Conservation (phyloP, 2,329 filamentous ascomycete species). For the Knufia petricola region DNA sequence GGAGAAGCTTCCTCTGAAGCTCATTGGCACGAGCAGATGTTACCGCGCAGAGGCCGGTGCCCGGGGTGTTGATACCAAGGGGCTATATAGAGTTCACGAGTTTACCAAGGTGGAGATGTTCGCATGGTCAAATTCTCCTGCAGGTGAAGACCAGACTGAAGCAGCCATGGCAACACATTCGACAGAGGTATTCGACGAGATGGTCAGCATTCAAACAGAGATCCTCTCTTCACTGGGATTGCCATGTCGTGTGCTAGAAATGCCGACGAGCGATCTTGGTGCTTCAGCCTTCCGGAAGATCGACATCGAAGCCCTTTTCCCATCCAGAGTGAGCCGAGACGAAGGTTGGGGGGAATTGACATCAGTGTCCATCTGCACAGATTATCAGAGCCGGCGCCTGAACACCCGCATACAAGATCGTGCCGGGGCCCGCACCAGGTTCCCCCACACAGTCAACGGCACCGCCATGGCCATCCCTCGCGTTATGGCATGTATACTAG, state of each 20-base stretch:
- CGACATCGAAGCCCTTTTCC: slow-evolving; percentile 93
- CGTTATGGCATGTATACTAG: slow-evolving; percentile 77
- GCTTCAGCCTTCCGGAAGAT: slow-evolving; percentile 78
- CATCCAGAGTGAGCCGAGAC: slow-evolving; percentile 53
- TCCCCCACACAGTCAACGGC: slow-evolving; percentile 86
- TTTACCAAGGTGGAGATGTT: slow-evolving; percentile 99
- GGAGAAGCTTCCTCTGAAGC: slow-evolving; percentile 61
- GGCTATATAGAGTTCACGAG: slow-evolving; percentile 92
- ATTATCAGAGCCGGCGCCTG: slow-evolving; percentile 82
- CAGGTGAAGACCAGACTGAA: slow-evolving; percentile 25
- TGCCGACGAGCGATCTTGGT: slow-evolving; percentile 81
- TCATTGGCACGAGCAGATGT: slow-evolving; percentile 79
- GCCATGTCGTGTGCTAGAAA: slow-evolving; percentile 81
- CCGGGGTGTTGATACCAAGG: slow-evolving; percentile 81
- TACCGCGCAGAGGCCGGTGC: slow-evolving; percentile 93
- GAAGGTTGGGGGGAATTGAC: slow-evolving; percentile 90
- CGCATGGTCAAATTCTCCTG: slow-evolving; percentile 64
- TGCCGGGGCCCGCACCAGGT: slow-evolving; percentile 49
- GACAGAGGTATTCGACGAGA: slow-evolving; percentile 62
- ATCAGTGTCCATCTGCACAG: slow-evolving; percentile 80
- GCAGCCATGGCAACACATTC: slow-evolving; percentile 22
- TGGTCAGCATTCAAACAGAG: slow-evolving; percentile 76
- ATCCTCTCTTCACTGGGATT: slow-evolving; percentile 69
- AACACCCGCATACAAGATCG: slow-evolving; percentile 58
- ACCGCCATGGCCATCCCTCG: slow-evolving; percentile 87